Evolutionary conservation across 805 yeast species (phyloP), one percentile per base, ranked within the genome.

Genomic region (Pichia rugopelliculosa): DNA sequence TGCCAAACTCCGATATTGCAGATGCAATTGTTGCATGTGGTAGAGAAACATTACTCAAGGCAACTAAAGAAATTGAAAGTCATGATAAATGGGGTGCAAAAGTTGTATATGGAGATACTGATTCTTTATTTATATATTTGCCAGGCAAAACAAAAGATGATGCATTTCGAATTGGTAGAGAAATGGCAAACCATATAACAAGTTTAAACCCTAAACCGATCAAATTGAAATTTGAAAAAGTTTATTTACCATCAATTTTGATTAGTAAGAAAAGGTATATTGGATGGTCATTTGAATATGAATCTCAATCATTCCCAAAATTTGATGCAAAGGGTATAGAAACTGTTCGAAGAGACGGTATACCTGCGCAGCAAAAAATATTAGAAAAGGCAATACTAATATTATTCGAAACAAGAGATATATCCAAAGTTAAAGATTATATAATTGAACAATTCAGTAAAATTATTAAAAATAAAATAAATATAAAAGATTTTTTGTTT

Each of bases 261-360:
- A 67, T 89, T 30, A 84, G 90, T 34, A 93, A 93, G 62, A 93
- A 93, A 61, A 64, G 99, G 39, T 93, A 93, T 59, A 96, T 89
- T 18, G 99, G 99, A 0, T 81, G 82, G 60, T 74, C 84, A 38
- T 91, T 75, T 64, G 96, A 86, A 54, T 56, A 61, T 17, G 75
- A 72, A 25, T 66, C 64, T 15, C 89, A 84, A 54, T 53, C 45
- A 3, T 66, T 51, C 7, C 87, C 96, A 0, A 73, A 65, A 30
- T 89, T 93, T 62, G 98, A 93, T 68, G 97, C 99, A 0, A 93
- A 93, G 56, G 99, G 99, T 1, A 89, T 88, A 12, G 99, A 93
- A 60, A 93, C 98, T 0, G 87, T 93, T 0, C 67, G 99, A 53
- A 69, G 99, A 53, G 99, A 93, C 65, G 98, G 98, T 0, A 84